Conservation (phyloP, 768 basidiomycete species). For the Phlebiopsis flavidoalba region DNA sequence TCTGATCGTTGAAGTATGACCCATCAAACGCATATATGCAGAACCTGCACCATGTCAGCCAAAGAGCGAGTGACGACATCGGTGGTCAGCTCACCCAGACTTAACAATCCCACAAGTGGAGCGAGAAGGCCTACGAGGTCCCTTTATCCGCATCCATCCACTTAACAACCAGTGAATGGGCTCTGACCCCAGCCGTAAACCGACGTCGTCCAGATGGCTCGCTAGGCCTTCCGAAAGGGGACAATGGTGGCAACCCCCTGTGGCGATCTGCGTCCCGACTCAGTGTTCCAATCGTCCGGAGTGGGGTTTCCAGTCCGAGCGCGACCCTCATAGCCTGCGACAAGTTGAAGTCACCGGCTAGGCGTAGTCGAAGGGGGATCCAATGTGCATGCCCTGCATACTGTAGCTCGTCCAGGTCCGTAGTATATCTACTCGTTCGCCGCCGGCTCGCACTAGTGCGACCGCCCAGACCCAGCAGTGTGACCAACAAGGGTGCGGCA, state of each 20-base stretch:
- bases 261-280: neutral
- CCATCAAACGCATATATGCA: slow-evolving; percentile 76
- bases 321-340: slow-evolving; percentile 41
- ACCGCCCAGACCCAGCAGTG: slow-evolving; percentile 90
- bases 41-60: slow-evolving; percentile 34
- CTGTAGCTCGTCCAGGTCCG: slow-evolving; percentile 3
- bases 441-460: slow-evolving; percentile 69
- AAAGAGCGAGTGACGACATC: neutral
- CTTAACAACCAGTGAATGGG: slow-evolving; percentile 81
- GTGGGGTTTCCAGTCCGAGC: slow-evolving; percentile 40
- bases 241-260: neutral
- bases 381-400: slow-evolving; percentile 9
- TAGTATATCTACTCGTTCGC: slow-evolving; percentile 20
- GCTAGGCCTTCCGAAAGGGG: slow-evolving; percentile 12
- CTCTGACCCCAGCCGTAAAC: slow-evolving; percentile 92
- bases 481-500: slow-evolving; percentile 79
- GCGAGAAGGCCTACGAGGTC: too few relatives aligned
- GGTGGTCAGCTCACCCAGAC: slow-evolving; percentile 55
- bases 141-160: slow-evolving; percentile 92
- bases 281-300: neutral
- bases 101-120: slow-evolving; percentile 90
- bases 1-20: slow-evolving; percentile 88
- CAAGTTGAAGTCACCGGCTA: slow-evolving; percentile 18
- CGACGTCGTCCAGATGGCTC: slow-evolving; percentile 27
- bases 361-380: neutral